Evolutionary conservation across 371 early-diverging fungal genomes (phyloP), one percentile per base, ranked within the genome.

Genomic region (Coemansia sp.): DNA sequence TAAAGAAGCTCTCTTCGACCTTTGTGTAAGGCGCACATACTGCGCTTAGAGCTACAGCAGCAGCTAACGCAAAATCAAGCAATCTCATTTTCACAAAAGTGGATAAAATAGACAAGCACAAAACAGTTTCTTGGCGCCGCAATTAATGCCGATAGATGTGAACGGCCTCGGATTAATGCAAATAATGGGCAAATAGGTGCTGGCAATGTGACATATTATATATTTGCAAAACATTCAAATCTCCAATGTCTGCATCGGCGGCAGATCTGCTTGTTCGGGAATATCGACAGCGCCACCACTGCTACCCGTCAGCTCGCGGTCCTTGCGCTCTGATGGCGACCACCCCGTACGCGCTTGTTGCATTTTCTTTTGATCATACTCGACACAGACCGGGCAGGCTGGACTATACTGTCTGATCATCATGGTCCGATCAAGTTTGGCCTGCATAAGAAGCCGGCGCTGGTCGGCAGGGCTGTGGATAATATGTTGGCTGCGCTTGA

Each of bases 1-100:
- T 59, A 71, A 91, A 92, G 81, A 98, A 98, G 67, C 92, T 92
- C 73, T 98, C 98, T 79, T 98, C 97, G 34, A 98, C 97, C 80
- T 97, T 95, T 53, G 93, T 92, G 77, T 81, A 96, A 0, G 96
- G 97, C 18, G 55, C 72, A 3, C 58, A 63, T 8, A 62, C 21
- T 6, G 63, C 75, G 52, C 66, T 61, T 18, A 64, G 45, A 1
- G 66, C 29, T 18, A 74, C 66, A 13, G 45, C 53, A 7, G 54
- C 52, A 5, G 71, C 71, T 16, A 73, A 48, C 16, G 37, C 21
- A 31, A 13, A 64, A 50, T 73, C 77, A 6, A 73, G 39, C 18
- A 18, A 42, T 5, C 26, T 26, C 61, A 67, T 67, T 5, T 8
- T 4, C 11, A 37, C 6, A 13, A 18, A 26, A 39, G 16, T 16